Evolutionary conservation across 257 asterid species (phyloP).

Genomic region (Solanum megistacrolobum): DNA sequence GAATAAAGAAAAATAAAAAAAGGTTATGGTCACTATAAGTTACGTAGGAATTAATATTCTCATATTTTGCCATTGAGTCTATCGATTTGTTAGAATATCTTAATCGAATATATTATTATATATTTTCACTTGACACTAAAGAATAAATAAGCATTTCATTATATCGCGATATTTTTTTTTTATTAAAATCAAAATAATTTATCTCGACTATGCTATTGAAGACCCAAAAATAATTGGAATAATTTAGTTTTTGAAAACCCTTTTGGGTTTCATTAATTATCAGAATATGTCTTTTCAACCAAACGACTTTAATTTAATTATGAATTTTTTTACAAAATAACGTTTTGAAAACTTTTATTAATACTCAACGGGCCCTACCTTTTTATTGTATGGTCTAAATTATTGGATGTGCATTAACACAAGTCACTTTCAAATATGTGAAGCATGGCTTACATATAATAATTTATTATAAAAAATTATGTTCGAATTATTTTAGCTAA

Average conservation of each 20-base stretch:
- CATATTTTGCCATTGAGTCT: neutral
- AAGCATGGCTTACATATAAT: neutral
- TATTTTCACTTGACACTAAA: neutral
- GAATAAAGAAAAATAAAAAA: neutral
- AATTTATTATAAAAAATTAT: neutral
- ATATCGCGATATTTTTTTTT: neutral
- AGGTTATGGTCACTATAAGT: neutral
- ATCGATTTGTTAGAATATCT: neutral
- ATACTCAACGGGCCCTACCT: neutral
- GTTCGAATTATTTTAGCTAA: neutral
- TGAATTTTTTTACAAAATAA: neutral
- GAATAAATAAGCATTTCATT: neutral
- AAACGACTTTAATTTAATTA: neutral
- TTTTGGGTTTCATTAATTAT: neutral
- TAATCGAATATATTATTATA: neutral
- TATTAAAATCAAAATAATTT: neutral
- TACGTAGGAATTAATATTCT: neutral
- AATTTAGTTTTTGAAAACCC: neutral
- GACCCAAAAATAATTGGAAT: neutral
- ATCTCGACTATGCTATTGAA: neutral
- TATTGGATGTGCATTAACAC: neutral
- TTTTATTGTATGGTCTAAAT: neutral
- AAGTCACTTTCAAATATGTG: neutral
- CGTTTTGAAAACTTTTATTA: neutral
- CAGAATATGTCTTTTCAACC: neutral